Percentiles rank a stretch among this genome's conserved stretches.
These are phyloP conservation scores for Agaricales sp. DNA, from an alignment of 1,284 basidiomycete species.

Conservation along the genomic window DNA sequence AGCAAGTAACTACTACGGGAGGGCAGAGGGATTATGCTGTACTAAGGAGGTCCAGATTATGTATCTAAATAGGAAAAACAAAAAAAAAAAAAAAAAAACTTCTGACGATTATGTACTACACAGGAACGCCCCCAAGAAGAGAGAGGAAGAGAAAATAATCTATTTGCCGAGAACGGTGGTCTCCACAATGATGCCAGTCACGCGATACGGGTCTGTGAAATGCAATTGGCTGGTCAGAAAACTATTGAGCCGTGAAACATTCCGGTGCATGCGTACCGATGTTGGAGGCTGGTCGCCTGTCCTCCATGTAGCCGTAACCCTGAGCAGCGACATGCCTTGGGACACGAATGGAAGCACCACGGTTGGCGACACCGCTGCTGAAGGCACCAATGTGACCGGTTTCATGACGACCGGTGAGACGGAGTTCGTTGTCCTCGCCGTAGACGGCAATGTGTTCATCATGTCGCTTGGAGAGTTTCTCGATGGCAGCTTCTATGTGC, in stretches of 20 bases:
- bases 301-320: slow-evolving; percentile 95
- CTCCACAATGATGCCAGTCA: slow-evolving; percentile 87
- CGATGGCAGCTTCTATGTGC: slow-evolving; percentile 88
- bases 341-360: slow-evolving; percentile 93
- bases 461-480: slow-evolving; percentile 78
- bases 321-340: slow-evolving; percentile 87
- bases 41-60: not conserved
- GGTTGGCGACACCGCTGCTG: slow-evolving; percentile 94
- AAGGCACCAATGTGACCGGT: slow-evolving; percentile 93
- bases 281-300: slow-evolving; percentile 95
- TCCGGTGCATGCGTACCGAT: slow-evolving; percentile 58
- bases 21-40: not conserved
- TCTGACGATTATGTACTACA: not conserved
- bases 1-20: not conserved
- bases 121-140: too few relatives aligned
- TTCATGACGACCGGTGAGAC: slow-evolving; percentile 92
- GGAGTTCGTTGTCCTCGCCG: slow-evolving; percentile 92
- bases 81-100: not conserved
- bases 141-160: too few relatives aligned
- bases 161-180: slow-evolving; percentile 67
- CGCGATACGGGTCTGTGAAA: slow-evolving; percentile 73
- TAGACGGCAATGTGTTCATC: slow-evolving; percentile 93
- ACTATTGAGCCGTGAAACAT: slow-evolving; percentile 4
- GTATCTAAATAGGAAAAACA: not conserved
- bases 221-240: slow-evolving; percentile 9